Percentiles rank a stretch among this genome's conserved stretches.
Evolutionary conservation across 495 filamentous ascomycete species (phyloP).

Genomic region (Polyplosphaeria fusca): DNA sequence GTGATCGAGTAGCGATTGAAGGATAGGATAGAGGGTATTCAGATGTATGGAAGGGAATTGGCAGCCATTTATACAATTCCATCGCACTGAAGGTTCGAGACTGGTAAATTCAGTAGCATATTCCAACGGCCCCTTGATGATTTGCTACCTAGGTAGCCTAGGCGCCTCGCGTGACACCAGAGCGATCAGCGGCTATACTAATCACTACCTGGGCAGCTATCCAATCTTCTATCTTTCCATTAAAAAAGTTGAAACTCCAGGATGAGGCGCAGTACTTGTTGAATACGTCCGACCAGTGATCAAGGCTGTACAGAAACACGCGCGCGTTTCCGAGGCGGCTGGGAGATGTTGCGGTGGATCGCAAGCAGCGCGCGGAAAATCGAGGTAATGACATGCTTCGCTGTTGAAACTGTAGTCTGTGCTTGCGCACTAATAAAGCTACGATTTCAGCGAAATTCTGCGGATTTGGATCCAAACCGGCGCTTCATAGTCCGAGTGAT

Average conservation of each 20-base stretch:
- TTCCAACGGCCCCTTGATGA: background rate
- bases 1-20: background rate
- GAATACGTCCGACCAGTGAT: background rate
- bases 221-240: background rate
- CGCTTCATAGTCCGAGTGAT: background rate
- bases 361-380: background rate
- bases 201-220: background rate
- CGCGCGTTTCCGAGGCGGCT: background rate
- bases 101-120: background rate
- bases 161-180: background rate
- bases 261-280: background rate
- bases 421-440: background rate
- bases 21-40: background rate
- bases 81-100: background rate
- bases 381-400: background rate
- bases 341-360: too few species aligned
- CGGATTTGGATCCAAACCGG: background rate
- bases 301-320: background rate
- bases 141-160: background rate
- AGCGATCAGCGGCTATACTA: background rate
- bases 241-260: background rate
- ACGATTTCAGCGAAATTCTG: background rate
- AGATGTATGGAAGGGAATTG: background rate
- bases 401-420: background rate
- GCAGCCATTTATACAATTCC: background rate